phyloP scores from a whole-genome alignment of 805 yeast species.

The Wickerhamiella bombiphila region DNA sequence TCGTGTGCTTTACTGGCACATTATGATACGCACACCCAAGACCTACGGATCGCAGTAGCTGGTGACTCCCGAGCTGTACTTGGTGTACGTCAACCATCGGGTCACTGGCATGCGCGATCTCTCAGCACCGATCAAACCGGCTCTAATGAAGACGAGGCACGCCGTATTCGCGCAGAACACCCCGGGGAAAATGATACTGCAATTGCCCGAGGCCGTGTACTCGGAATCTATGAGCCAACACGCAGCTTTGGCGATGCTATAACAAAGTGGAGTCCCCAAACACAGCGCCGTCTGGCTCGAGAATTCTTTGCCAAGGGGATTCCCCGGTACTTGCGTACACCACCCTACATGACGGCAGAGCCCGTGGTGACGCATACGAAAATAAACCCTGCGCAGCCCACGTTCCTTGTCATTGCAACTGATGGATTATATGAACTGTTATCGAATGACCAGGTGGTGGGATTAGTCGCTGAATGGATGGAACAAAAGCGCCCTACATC shows the following conservation, averaged over 20 bases:
- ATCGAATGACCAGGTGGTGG: constrained; percentile 83
- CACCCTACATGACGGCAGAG: constrained; percentile 95
- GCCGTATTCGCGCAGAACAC: constrained; percentile 69
- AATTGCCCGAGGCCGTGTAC: constrained; percentile 68
- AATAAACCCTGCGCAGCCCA: constrained; percentile 50
- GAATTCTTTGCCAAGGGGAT: constrained; percentile 64
- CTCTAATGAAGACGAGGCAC: constrained; percentile 73
- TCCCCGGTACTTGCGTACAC: constrained; percentile 62
- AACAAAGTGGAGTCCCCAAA: constrained; percentile 63
- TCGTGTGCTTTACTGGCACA: constrained; percentile 83
- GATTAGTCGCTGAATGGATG: constrained; percentile 88
- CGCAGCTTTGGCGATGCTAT: constrained; percentile 97
- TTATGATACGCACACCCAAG: constrained; percentile 60
- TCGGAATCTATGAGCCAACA: constrained; percentile 89
- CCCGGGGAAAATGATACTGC: constrained; percentile 58
- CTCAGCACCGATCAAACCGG: constrained; percentile 90
- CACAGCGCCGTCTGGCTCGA: constrained; percentile 59
- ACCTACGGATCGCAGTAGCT: constrained; percentile 79
- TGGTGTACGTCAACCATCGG: constrained; percentile 43
- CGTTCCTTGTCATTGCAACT: constrained; percentile 81
- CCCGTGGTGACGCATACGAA: constrained; percentile 80
- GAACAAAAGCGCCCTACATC: constrained; percentile 43
- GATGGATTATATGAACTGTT: constrained; percentile 91
- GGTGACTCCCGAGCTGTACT: constrained; percentile 92
- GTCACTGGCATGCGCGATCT: constrained; percentile 77